A percentile compares a stretch with the other conserved stretches of the same genome.
Evolutionary conservation across 495 filamentous ascomycete genomes (phyloP).

Genomic region (Podospora anserina): DNA sequence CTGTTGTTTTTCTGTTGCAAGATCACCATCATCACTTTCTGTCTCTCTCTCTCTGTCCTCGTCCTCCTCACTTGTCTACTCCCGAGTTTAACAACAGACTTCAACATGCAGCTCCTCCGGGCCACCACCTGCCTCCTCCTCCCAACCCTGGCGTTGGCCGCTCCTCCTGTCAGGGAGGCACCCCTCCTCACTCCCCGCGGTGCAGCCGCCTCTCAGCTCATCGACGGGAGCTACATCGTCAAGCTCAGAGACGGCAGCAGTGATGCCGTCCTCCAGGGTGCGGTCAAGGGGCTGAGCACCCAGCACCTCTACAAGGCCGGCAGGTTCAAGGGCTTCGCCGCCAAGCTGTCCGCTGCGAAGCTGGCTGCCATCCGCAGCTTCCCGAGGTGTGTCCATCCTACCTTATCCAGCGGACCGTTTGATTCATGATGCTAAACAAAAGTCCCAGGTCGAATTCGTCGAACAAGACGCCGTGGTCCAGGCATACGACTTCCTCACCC

Average conservation of each 20-base stretch:
- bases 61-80: neutral
- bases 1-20: neutral
- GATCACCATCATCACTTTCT: neutral
- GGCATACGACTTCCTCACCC: slow-evolving; percentile 41
- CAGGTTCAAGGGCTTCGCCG: slow-evolving; percentile 46
- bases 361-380: slow-evolving; percentile 43
- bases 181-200: slow-evolving; percentile 39
- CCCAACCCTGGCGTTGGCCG: slow-evolving; percentile 20
- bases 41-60: neutral
- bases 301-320: slow-evolving; percentile 39
- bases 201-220: slow-evolving; percentile 27
- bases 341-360: slow-evolving; percentile 30
- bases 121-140: slow-evolving; percentile 19
- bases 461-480: slow-evolving; percentile 48
- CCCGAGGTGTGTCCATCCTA: slow-evolving; percentile 33
- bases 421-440: neutral
- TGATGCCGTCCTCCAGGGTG: slow-evolving; percentile 34
- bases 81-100: neutral
- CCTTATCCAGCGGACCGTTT: neutral
- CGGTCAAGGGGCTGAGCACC: slow-evolving; percentile 29
- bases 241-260: slow-evolving; percentile 49
- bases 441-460: slow-evolving; percentile 48
- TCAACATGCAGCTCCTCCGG: slow-evolving; percentile 22
- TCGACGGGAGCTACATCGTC: slow-evolving; percentile 54
- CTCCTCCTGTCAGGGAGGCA: slow-evolving; percentile 10